Conservation (phyloP, 805 yeast species). For the Hyphopichia homilentoma region DNA sequence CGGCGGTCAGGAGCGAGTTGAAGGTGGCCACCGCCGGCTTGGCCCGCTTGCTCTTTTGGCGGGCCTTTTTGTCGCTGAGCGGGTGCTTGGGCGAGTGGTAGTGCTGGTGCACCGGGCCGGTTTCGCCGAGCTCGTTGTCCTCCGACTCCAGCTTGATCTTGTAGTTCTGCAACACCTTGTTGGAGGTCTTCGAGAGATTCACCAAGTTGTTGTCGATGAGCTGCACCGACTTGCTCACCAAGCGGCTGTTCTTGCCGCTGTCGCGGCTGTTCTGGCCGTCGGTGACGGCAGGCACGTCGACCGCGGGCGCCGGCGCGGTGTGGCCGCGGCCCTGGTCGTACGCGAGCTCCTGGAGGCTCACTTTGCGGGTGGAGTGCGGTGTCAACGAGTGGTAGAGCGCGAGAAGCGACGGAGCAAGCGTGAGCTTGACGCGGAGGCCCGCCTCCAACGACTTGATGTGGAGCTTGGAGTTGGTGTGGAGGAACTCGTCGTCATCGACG, state of each 20-base stretch:
- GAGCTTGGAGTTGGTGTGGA: constrained; percentile 20
- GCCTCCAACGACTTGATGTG: constrained; percentile 47
- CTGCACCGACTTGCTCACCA: constrained; percentile 25
- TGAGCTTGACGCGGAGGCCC: constrained; percentile 46
- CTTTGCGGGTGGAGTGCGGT: constrained; percentile 27
- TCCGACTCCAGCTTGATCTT: constrained; percentile 3
- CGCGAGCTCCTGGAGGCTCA: constrained; percentile 10
- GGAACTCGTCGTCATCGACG: background rate
- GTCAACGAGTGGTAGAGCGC: constrained; percentile 41
- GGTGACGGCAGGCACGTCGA: constrained; percentile 7
- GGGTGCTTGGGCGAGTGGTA: background rate
- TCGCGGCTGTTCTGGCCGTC: constrained; percentile 1
- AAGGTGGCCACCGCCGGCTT: constrained; percentile 24
- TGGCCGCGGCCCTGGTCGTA: constrained; percentile 1
- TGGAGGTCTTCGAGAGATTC: constrained; percentile 32
- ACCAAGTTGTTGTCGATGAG: constrained; percentile 38
- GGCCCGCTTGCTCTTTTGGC: background rate
- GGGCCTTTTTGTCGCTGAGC: background rate
- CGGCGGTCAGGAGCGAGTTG: constrained; percentile 45
- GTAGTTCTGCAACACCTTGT: constrained; percentile 28
- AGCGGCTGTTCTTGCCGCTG: constrained; percentile 1
- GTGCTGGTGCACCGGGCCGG: background rate
- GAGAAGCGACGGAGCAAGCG: constrained; percentile 42
- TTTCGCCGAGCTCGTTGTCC: too few relatives aligned
- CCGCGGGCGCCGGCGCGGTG: constrained; percentile 1